Conservation (phyloP, 169 alveolate genomes). For the Besnoitia besnoiti region DNA sequence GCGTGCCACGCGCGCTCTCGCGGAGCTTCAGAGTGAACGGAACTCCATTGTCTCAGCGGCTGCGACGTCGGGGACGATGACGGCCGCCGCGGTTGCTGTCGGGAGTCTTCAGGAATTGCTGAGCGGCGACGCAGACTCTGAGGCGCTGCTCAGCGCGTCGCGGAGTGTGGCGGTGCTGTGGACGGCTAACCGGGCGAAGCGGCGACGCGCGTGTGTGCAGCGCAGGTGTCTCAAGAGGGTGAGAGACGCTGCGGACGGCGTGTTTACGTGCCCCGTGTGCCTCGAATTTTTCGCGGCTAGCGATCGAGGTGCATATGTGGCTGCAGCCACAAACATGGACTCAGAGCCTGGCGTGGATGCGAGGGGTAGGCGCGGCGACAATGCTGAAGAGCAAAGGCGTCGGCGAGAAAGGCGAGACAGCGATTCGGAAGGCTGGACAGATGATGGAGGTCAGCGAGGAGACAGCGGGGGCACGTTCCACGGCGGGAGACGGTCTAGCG, state of each 20-base stretch:
- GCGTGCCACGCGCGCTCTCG: neutral
- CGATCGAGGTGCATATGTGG: too few species aligned
- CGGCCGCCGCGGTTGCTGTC: too few species aligned
- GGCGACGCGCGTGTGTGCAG: neutral
- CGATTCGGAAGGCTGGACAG: too few species aligned
- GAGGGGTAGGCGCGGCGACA: too few species aligned
- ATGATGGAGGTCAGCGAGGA: too few species aligned
- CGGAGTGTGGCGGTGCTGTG: neutral
- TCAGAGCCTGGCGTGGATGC: too few species aligned
- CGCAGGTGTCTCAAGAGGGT: neutral
- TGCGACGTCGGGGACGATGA: too few species aligned
- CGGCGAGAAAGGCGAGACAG: too few species aligned
- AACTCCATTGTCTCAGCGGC: neutral
- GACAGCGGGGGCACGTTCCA: too few species aligned
- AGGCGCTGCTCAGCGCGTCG: neutral
- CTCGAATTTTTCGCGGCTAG: neutral
- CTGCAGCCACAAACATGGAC: too few species aligned
- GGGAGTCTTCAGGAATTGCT: neutral
- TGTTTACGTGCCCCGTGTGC: constrained; percentile 19
- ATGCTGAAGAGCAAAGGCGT: too few species aligned
- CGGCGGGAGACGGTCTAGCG: too few species aligned
- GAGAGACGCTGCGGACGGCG: neutral
- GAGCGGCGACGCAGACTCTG: neutral
- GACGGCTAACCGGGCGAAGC: neutral
- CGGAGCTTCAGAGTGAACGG: neutral